Evolutionary conservation across 495 filamentous ascomycete species (phyloP), one percentile per base, ranked within the genome.

Genomic region (Aspergillus conjunctus): DNA sequence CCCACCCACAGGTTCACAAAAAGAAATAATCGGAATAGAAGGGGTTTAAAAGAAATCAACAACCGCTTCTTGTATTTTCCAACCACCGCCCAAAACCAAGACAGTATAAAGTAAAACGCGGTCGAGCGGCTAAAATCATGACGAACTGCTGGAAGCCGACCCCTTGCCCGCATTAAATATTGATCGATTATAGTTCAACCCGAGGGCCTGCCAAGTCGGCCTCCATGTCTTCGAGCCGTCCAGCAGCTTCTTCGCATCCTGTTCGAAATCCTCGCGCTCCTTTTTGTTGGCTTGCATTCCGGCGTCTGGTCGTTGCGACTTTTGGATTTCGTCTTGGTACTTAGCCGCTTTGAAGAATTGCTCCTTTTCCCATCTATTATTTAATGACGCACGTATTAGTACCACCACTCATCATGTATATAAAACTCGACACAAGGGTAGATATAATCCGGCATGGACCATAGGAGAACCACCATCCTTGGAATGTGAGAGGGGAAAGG

Each of bases 201-300:
- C 78, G 55, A 80, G 20, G n/a, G 68, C 74, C 71, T 79, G 72
- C 77, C 77, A 81, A 15, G 78, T 79, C 33, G 78, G 76, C 61
- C 71, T 65, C 78, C 78, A 81, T 1, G 66, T 30, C 56, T 70
- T 66, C 61, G 67, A 66, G 11, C 74, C 68, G 46, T 73, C 62
- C 45, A 88, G 71, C 62, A 90, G 59, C 63, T 81, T 76, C 79
- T 85, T 71, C 9, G 86, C 88, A 68, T 87, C 83, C 64, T 82
- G 73, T 70, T 77, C 60, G 55, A 60, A 75, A 2, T 68, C 67
- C 53, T 72, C 65, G 5, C 69, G 68, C 55, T 68, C 37, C 2
- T 67, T 41, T 8, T 66, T 57, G 30, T 77, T 64, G 0, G 75
- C 63, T 61, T 79, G 57, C 56, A 71, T 67, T n/a, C 52, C 54